These are phyloP conservation scores for Pseudozyma sp. DNA, from an alignment of 1,284 basidiomycete species.

Conservation along the genomic window DNA sequence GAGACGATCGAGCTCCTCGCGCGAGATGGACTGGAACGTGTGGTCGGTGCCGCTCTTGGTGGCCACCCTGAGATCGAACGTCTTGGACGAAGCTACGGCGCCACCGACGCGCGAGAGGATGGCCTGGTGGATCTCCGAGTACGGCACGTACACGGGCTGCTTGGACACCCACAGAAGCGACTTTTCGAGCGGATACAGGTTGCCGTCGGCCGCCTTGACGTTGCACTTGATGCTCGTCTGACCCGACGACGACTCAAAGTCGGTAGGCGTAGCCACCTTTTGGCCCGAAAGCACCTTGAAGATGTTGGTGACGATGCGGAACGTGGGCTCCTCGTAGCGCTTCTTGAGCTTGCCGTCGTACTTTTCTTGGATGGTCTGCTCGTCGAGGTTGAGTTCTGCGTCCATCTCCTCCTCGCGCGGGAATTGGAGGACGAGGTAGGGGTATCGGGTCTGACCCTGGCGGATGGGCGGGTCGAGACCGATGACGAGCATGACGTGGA, in stretches of 20 bases:
- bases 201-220: slow-evolving; percentile 95
- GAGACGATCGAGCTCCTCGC: slow-evolving; percentile 91
- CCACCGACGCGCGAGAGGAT: slow-evolving; percentile 94
- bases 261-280: slow-evolving; percentile 79
- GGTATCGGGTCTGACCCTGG: slow-evolving; percentile 97
- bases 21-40: slow-evolving; percentile 88
- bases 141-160: slow-evolving; percentile 90
- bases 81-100: slow-evolving; percentile 86
- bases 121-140: slow-evolving; percentile 89
- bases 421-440: slow-evolving; percentile 98
- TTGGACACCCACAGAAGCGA: slow-evolving; percentile 98
- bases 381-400: slow-evolving; percentile 90
- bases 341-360: slow-evolving; percentile 85
- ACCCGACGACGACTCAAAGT: slow-evolving; percentile 70
- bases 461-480: slow-evolving; percentile 82
- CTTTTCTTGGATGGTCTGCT: slow-evolving; percentile 71
- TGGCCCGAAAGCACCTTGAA: slow-evolving; percentile 91
- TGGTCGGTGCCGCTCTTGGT: slow-evolving; percentile 78
- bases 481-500: slow-evolving; percentile 86
- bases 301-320: slow-evolving; percentile 92
- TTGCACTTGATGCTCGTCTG: slow-evolving; percentile 85
- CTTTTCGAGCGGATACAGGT: slow-evolving; percentile 98
- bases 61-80: slow-evolving; percentile 92
- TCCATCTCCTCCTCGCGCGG: slow-evolving; percentile 96
- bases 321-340: slow-evolving; percentile 91